Base-by-base conservation (phyloP, 2,329 filamentous ascomycete genomes). In the Sporothrix schenckii region DNA sequence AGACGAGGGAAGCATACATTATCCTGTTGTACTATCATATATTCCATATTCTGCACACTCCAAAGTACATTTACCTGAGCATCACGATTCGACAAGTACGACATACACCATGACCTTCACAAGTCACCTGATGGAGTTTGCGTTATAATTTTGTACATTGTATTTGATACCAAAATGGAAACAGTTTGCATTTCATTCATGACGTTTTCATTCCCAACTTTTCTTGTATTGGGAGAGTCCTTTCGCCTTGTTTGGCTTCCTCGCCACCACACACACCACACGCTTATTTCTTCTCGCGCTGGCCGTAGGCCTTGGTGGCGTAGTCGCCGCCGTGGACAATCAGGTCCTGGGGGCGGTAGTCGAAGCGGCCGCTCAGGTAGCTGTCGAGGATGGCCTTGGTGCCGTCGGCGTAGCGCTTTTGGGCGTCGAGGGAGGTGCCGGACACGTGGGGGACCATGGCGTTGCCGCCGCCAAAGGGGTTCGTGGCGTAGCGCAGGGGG, bases 371-470 rank as follows among this genome's bases (percentile, higher is more conserved):
- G 75, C 86, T 88, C 80, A 97, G 92, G 87, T 98, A 99, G 82
- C 90, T 93, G 75, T 94, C 86, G 72, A 99, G 86, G 79, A 99
- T 98, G 75, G 86, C 82, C 91, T 97, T 97, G 81, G 89, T 91
- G 77, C 93, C 93, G 74, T 90, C 85, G 77, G 93, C 92, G 80
- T 97, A 97, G 75, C 93, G 89, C 84, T 92, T 90, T 87, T 99
- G 95, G 72, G 95, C 95, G 80, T 99, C 95, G 79, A 99, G 91
- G n/a, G 94, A 97, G 71, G 94, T 98, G 80, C 95, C 95, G 14
- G 93, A 97, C 93, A 98, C 97, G 89, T 98, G 95, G 70, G 95
- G 93, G 72, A 97, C 94, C 92, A 95, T 99, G 83, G 94, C 95
- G 84, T 98, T 98, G 80, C 95, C 95, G 79, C 94, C 95, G 76